Evolutionary conservation across 495 filamentous ascomycete genomes (phyloP).

Genomic region (Cercophora newfieldiana): DNA sequence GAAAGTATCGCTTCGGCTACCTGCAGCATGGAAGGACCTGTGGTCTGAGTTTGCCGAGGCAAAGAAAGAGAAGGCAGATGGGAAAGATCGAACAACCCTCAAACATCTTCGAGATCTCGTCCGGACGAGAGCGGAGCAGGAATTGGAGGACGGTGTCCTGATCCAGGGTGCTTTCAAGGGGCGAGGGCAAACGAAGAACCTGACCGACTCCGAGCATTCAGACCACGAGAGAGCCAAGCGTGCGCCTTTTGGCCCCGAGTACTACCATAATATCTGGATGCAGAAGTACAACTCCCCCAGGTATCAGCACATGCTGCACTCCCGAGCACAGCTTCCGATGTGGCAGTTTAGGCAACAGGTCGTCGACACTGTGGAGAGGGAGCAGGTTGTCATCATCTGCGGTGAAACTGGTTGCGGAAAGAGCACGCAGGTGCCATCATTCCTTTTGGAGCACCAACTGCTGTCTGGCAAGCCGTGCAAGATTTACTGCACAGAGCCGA

Average conservation of each 20-base stretch:
- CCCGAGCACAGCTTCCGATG: constrained; percentile 78
- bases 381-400: constrained; percentile 87
- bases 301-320: constrained; percentile 62
- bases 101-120: constrained; percentile 62
- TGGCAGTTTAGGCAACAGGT: constrained; percentile 80
- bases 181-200: constrained; percentile 50
- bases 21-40: constrained; percentile 77
- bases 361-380: constrained; percentile 65
- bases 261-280: constrained; percentile 66
- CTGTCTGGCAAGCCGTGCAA: constrained; percentile 78
- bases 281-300: constrained; percentile 62
- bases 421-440: constrained; percentile 93
- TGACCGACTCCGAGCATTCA: constrained; percentile 47
- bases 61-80: constrained; percentile 68
- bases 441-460: constrained; percentile 85
- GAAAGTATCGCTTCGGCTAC: constrained; percentile 76
- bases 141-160: constrained; percentile 72
- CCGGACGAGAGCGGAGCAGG: constrained; percentile 53
- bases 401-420: constrained; percentile 97
- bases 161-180: constrained; percentile 71
- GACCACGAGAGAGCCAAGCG: constrained; percentile 40
- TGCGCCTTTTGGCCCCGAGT: constrained; percentile 35
- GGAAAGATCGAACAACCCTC: constrained; percentile 64
- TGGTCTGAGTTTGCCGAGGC: constrained; percentile 74
- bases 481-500: constrained; percentile 93